Base-by-base conservation (phyloP, 1,284 basidiomycete genomes). In the Pascua guehoae region DNA sequence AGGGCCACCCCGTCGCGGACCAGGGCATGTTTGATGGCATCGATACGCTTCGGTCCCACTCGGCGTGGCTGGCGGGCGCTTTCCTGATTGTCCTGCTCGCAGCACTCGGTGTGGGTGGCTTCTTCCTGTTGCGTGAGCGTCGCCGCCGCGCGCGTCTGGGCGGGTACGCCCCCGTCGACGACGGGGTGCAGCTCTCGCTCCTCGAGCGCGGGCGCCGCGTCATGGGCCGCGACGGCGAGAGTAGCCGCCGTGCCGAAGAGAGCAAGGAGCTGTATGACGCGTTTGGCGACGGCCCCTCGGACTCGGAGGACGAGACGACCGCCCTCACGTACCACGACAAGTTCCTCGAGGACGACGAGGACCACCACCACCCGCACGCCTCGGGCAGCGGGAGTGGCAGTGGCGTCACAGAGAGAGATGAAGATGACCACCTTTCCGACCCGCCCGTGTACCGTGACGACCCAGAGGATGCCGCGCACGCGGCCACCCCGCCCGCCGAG, bases 11-110 rank as follows among this genome's bases (percentile, higher is more conserved):
- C 14, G 65, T 58, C 15, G 65, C 72, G 24, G 91, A 94, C 68
- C 86, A 91, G 72, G 91, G 91, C 53, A 91, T 89, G 84, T 91
- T 94, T 74, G 81, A 86, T 3, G 87, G 86, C 58, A 86, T 94
- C 78, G 83, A 84, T n/a, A 85, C 82, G 55, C 82, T 95, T 24
- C 81, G 88, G 51, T 83, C 84, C 24, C 86, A 82, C 70, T 86
- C 88, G 59, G 86, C 85, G 63, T 96, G 92, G 92, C 84, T 94
- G 69, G 88, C 89, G 58, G 86, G 86, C 44, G 90, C 89, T 1
- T 78, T 84, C 5, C 65, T 91, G 50, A 91, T 95, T 73, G 85
- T 84, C 32, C 73, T 87, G 42, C 81, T 83, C 14, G 81, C 81
- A 10, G 87, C 83, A 2, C 62, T 87, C 1, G 62, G 57, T 83